Evolutionary conservation across 805 yeast species (phyloP).

Genomic region (Candida pini): DNA sequence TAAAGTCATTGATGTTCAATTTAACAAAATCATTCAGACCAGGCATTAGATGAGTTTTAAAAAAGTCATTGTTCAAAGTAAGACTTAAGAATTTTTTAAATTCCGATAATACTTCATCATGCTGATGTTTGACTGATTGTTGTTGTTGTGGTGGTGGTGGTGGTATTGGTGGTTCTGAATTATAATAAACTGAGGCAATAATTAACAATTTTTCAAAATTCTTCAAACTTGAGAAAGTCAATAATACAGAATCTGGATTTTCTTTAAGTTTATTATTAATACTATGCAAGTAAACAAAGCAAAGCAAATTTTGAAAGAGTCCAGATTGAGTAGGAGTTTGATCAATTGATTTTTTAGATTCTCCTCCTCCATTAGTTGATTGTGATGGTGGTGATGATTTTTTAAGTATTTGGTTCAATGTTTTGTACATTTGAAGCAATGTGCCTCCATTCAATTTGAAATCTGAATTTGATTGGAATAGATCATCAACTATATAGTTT

Average conservation of each 20-base stretch:
- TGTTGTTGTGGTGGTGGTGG: constrained; percentile 1
- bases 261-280: neutral
- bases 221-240: neutral
- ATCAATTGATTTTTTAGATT: neutral
- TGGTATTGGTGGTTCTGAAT: neutral
- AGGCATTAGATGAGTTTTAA: constrained; percentile 19
- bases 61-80: constrained; percentile 20
- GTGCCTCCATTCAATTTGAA: constrained; percentile 19
- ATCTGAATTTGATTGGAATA: constrained; percentile 19
- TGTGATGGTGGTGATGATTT: constrained; percentile 1
- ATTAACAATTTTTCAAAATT: constrained; percentile 14
- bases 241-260: too few relatives aligned
- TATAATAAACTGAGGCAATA: constrained; percentile 13
- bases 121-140: constrained; percentile 8
- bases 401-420: constrained; percentile 21
- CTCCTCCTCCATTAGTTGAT: neutral
- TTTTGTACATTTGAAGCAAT: constrained; percentile 22
- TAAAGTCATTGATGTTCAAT: constrained; percentile 26
- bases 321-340: neutral
- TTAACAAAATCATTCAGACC: constrained; percentile 27
- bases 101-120: constrained; percentile 22
- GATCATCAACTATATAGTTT: constrained; percentile 12
- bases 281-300: neutral
- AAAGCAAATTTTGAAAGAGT: constrained; percentile 1
- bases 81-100: constrained; percentile 26